A percentile compares a stretch with the other conserved stretches of the same genome.
These are phyloP conservation scores for Hygrocybe coccinea DNA, from an alignment of 768 basidiomycete genomes.

Conservation along the genomic window DNA sequence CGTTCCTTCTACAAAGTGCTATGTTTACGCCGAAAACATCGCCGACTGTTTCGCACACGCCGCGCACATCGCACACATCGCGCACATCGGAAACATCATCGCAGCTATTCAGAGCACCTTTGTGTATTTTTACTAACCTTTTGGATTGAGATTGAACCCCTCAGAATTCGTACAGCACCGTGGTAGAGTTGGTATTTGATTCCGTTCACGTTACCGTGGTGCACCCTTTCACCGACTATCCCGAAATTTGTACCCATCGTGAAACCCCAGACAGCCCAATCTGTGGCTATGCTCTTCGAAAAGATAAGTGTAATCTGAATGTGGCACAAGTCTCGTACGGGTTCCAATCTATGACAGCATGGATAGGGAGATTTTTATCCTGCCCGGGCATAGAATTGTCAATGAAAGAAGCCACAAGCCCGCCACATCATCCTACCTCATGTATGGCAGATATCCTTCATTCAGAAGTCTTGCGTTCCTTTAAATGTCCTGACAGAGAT, in stretches of 20 bases:
- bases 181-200: too few relatives aligned
- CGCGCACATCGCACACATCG: too few relatives aligned
- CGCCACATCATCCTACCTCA: not conserved
- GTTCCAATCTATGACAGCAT: not conserved
- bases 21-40: too few relatives aligned
- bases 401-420: not conserved
- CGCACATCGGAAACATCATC: too few relatives aligned
- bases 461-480: not conserved
- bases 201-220: too few relatives aligned
- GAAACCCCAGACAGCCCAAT: not conserved
- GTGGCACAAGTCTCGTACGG: not conserved
- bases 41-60: too few relatives aligned
- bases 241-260: conserved; percentile 1
- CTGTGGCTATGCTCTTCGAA: not conserved
- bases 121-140: too few relatives aligned
- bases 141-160: too few relatives aligned
- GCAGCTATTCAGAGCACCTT: too few relatives aligned
- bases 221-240: too few relatives aligned
- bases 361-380: conserved; percentile 5
- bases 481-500: not conserved
- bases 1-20: too few relatives aligned
- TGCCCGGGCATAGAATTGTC: not conserved
- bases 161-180: too few relatives aligned
- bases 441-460: not conserved
- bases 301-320: not conserved